Percentiles rank a stretch among this genome's conserved stretches.
These are phyloP conservation scores for Mycosarcoma maydis DNA, from an alignment of 1,284 basidiomycete genomes.

Conservation along the genomic window DNA sequence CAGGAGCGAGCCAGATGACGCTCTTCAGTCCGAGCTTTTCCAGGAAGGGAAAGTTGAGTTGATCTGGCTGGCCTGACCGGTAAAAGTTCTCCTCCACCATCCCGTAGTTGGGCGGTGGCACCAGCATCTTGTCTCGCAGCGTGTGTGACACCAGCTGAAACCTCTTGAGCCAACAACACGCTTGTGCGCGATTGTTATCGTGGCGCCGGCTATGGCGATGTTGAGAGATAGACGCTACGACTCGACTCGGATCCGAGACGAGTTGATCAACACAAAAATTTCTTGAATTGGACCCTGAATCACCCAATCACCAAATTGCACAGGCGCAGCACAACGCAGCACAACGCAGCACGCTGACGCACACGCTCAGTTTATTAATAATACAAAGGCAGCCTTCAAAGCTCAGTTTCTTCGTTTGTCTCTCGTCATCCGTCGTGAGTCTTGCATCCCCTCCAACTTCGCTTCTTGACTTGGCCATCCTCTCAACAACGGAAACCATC, in stretches of 20 bases:
- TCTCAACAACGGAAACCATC: no score
- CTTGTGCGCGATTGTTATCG: not conserved
- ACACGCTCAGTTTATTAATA: slow-evolving; percentile 16
- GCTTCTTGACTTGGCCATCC: no score
- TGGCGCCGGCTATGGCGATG: no score
- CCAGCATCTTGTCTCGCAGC: slow-evolving; percentile 59
- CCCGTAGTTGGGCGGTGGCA: slow-evolving; percentile 71
- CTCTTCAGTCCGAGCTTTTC: slow-evolving; percentile 70
- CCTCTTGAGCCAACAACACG: not conserved
- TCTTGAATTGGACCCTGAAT: not conserved
- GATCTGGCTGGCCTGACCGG: slow-evolving; percentile 71
- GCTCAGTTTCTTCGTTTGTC: not conserved
- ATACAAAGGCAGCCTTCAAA: no score
- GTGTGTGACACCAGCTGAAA: no score
- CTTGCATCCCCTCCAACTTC: no score
- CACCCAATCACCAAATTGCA: no score
- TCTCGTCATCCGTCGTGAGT: no score
- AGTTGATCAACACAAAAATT: not conserved
- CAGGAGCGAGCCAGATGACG: slow-evolving; percentile 72
- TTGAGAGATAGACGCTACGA: no score
- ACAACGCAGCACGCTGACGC: slow-evolving; percentile 23
- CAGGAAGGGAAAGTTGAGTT: slow-evolving; percentile 71
- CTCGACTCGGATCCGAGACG: no score
- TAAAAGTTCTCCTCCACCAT: slow-evolving; percentile 71
- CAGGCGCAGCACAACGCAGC: not conserved